These are phyloP conservation scores for Candida ortonii DNA, from an alignment of 805 yeast species.

Conservation along the genomic window DNA sequence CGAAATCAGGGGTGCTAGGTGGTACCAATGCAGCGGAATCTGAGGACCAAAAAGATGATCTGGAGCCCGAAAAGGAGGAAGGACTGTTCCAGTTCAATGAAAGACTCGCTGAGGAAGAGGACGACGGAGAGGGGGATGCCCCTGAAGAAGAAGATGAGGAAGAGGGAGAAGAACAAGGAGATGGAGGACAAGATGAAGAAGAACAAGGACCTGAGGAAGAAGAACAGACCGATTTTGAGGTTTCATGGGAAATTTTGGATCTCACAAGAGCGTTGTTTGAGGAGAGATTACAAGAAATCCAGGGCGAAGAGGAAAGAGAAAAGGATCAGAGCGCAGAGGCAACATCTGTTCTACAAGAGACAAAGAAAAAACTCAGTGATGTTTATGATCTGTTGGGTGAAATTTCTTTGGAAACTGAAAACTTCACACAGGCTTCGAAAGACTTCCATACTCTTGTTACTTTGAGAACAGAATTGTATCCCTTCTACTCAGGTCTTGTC, in stretches of 20 bases:
- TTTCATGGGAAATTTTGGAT: conserved; percentile 86
- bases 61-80: conserved; percentile 28
- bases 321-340: conserved; percentile 19
- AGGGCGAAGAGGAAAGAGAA: conserved; percentile 6
- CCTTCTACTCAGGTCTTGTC: conserved; percentile 51
- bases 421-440: conserved; percentile 70
- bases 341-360: conserved; percentile 31
- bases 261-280: conserved; percentile 68
- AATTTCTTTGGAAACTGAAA: conserved; percentile 84
- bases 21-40: conserved; percentile 38
- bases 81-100: conserved; percentile 23
- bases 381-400: conserved; percentile 83
- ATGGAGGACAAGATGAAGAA: conserved; percentile 22
- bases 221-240: conserved; percentile 72
- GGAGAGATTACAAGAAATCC: conserved; percentile 35
- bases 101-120: conserved; percentile 35
- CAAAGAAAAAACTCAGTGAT: conserved; percentile 61
- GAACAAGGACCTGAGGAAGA: conserved; percentile 33
- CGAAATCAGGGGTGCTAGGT: conserved; percentile 74
- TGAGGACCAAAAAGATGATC: conserved; percentile 33
- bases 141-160: conserved; percentile 19
- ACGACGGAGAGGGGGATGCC: conserved; percentile 22
- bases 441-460: conserved; percentile 63
- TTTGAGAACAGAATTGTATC: conserved; percentile 51
- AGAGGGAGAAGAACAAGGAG: conserved; percentile 26